These are phyloP conservation scores for Stephania cephalantha DNA, from an alignment of 164 flowering plant genomes.

Conservation along the genomic window DNA sequence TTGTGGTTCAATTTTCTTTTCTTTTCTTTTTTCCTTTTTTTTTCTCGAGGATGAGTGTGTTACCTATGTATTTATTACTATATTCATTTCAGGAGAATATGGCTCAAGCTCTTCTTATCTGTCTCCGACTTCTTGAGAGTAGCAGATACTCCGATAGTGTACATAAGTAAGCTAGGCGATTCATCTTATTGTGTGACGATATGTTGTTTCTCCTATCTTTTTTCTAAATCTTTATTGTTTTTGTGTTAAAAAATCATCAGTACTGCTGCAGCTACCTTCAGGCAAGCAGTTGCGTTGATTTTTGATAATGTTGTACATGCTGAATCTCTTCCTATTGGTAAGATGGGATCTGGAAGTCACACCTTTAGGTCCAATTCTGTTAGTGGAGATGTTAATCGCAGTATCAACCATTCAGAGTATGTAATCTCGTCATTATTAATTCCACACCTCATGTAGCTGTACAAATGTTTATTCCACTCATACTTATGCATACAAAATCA, in stretches of 20 bases:
- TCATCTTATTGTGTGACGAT: not conserved
- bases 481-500: not conserved
- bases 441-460: not conserved
- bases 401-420: conserved; percentile 66
- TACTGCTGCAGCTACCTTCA: conserved; percentile 99
- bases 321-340: conserved; percentile 80
- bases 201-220: not conserved
- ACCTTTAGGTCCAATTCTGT: conserved; percentile 62
- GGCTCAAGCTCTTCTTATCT: conserved; percentile 86
- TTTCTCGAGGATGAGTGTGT: not conserved
- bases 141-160: conserved; percentile 87
- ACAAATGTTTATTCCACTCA: not conserved
- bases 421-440: conserved; percentile 18
- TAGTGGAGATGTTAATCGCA: conserved; percentile 73
- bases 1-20: not conserved
- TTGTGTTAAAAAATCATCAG: conserved; percentile 33
- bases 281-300: conserved; percentile 94
- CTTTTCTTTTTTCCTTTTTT: not conserved
- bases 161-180: conserved; percentile 56
- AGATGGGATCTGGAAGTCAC: conserved; percentile 56
- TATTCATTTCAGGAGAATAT: conserved; percentile 57
- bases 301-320: conserved; percentile 78
- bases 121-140: conserved; percentile 85
- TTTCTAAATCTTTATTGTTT: not conserved
- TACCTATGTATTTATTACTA: not conserved